These are phyloP conservation scores for Clitoria ternatea DNA, from an alignment of 306 rosid species.

Conservation along the genomic window DNA sequence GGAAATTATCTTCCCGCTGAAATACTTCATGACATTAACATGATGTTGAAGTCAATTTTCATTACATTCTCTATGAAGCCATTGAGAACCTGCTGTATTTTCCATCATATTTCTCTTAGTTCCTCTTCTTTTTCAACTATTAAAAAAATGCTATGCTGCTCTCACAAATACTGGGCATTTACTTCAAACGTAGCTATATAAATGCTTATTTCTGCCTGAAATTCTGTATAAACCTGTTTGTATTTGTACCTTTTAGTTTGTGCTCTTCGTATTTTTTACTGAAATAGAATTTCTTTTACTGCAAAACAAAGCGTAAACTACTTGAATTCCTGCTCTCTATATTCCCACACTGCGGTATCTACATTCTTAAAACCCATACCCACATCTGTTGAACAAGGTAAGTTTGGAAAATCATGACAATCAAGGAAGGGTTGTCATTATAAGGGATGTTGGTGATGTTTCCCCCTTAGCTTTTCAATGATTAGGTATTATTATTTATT, in stretches of 20 bases:
- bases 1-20: not conserved
- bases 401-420: not conserved
- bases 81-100: not conserved
- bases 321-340: not conserved
- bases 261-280: slow-evolving; percentile 3
- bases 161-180: not conserved
- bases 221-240: not conserved
- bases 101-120: not conserved
- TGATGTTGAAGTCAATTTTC: not conserved
- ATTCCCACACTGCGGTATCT: not conserved
- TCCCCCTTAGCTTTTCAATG: not conserved
- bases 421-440: not conserved
- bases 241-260: not conserved
- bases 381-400: not conserved
- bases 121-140: not conserved
- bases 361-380: not conserved
- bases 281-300: not conserved
- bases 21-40: not conserved
- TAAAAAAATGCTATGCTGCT: not conserved
- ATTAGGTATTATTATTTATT: slow-evolving; percentile 8
- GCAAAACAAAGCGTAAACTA: not conserved
- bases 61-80: not conserved
- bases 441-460: not conserved
- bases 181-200: not conserved
- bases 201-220: not conserved